Conservation (phyloP, 805 yeast species). For the Wickerhamiella qilinensis region DNA sequence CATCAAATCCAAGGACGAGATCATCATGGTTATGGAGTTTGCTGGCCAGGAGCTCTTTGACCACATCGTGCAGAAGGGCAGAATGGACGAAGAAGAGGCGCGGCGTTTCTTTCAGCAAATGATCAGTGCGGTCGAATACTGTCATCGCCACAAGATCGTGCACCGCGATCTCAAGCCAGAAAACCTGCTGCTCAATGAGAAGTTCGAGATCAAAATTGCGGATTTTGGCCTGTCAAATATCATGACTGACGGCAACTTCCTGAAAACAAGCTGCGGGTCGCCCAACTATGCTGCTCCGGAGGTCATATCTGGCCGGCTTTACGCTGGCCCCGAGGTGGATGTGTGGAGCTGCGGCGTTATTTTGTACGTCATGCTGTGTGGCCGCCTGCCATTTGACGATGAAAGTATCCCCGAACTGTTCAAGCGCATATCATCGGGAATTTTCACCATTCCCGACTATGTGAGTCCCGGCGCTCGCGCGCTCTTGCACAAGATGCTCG, state of each 20-base stretch:
- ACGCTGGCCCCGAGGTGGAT: slow-evolving; percentile 97
- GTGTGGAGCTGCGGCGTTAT: slow-evolving; percentile 98
- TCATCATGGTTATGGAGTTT: slow-evolving; percentile 91
- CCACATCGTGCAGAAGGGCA: slow-evolving; percentile 84
- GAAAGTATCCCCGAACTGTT: slow-evolving; percentile 89
- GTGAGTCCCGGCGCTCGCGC: slow-evolving; percentile 73
- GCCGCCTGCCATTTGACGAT: slow-evolving; percentile 90
- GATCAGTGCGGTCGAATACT: slow-evolving; percentile 89
- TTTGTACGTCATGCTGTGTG: slow-evolving; percentile 87
- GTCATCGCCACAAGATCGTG: slow-evolving; percentile 91
- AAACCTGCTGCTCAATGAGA: slow-evolving; percentile 74
- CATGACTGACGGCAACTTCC: slow-evolving; percentile 94
- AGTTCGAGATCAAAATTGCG: slow-evolving; percentile 84
- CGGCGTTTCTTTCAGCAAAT: slow-evolving; percentile 91
- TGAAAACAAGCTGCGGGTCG: slow-evolving; percentile 89
- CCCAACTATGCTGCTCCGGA: slow-evolving; percentile 98
- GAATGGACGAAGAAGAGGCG: slow-evolving; percentile 84
- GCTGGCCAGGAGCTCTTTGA: slow-evolving; percentile 96
- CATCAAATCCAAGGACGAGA: slow-evolving; percentile 86
- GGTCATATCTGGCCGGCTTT: slow-evolving; percentile 82
- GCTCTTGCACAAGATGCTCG: slow-evolving; percentile 74
- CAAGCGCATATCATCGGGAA: slow-evolving; percentile 85
- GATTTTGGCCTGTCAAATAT: slow-evolving; percentile 90
- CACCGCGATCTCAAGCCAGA: slow-evolving; percentile 96
- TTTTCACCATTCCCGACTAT: slow-evolving; percentile 77